Conservation (phyloP, 495 filamentous ascomycete species). For the Bombardia bombarda region DNA sequence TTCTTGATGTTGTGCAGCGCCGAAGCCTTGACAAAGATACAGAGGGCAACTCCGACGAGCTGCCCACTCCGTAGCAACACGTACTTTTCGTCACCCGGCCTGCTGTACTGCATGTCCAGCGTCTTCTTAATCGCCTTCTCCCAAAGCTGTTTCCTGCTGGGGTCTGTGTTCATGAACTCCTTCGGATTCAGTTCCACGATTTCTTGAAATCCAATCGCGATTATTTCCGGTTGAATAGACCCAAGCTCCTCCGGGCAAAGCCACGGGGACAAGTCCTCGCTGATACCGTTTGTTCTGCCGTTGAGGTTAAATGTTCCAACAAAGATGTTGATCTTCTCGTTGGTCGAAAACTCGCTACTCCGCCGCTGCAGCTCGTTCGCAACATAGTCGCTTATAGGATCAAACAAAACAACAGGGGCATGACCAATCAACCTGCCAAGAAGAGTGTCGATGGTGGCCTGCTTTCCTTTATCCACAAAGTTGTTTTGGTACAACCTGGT, state of each 20-base stretch:
- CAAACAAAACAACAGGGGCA: conserved; percentile 73
- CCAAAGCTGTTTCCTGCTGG: conserved; percentile 75
- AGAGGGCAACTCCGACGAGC: conserved; percentile 85
- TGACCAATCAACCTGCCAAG: conserved; percentile 80
- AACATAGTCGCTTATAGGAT: conserved; percentile 90
- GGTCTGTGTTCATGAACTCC: conserved; percentile 98
- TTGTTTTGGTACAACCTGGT: conserved; percentile 95
- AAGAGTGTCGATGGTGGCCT: conserved; percentile 90
- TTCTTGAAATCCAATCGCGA: conserved; percentile 91
- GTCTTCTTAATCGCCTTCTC: conserved; percentile 71
- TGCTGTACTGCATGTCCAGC: conserved; percentile 60
- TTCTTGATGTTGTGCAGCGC: conserved; percentile 79
- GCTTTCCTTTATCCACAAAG: conserved; percentile 85
- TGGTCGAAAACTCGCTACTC: conserved; percentile 44
- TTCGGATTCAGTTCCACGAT: conserved; percentile 95
- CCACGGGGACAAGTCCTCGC: conserved; percentile 78
- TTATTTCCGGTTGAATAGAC: conserved; percentile 59
- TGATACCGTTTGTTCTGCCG: conserved; percentile 65
- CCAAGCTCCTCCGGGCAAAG: conserved; percentile 52
- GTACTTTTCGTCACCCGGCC: conserved; percentile 63
- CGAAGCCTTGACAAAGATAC: conserved; percentile 79
- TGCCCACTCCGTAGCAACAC: conserved; percentile 86
- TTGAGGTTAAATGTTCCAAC: conserved; percentile 94
- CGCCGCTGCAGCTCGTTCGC: conserved; percentile 60
- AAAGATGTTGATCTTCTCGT: conserved; percentile 54